Evolutionary conservation across 2,329 filamentous ascomycete genomes (phyloP), one percentile per base, ranked within the genome.

Genomic region (Aspergillus aculeatus): DNA sequence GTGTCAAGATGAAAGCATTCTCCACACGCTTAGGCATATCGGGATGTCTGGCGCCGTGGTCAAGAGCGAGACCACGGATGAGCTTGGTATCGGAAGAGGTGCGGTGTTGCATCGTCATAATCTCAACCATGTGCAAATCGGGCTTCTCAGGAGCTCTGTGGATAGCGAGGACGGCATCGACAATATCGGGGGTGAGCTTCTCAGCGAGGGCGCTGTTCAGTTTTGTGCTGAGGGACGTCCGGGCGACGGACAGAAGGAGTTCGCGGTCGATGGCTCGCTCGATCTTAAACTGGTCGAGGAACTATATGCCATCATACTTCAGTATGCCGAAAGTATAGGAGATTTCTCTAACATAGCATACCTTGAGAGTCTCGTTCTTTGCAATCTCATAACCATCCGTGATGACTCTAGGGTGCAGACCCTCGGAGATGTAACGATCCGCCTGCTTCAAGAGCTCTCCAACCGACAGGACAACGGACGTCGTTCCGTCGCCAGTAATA

Each of bases 81-180:
- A 99, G 86, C 78, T 96, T 92, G 59, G 95, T 99, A 77, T 99
- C 95, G 32, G 95, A 91, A 60, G 94, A 93, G 55, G 91, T 92
- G 69, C 94, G 90, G 82, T 99, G 95, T 81, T 99, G 95, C 94
- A 99, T 98, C 77, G 96, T 98, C 95, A 99, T 99, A 71, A 99
- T 98, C 80, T 99, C 95, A 67, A 99, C 85, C 95, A 99, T 99
- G 82, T 98, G 94, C 72, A 99, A 80, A 79, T 99, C 95, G 58
- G 96, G 96, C 82, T 98, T 98, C 64, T 86, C 87, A 26, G 91
- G 91, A 19, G 91, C 82, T 76, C 92, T 85, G 82, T 97, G 93
- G 76, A 99, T 99, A 65, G 95, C 86, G 59, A 99, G 87, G 51
- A 99, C 95, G 61, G 95, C 91, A 75, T 99, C 95, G 72, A 98